Evolutionary conservation across 164 flowering plant genomes (phyloP).

Genomic region (Nelumbo lutea): DNA sequence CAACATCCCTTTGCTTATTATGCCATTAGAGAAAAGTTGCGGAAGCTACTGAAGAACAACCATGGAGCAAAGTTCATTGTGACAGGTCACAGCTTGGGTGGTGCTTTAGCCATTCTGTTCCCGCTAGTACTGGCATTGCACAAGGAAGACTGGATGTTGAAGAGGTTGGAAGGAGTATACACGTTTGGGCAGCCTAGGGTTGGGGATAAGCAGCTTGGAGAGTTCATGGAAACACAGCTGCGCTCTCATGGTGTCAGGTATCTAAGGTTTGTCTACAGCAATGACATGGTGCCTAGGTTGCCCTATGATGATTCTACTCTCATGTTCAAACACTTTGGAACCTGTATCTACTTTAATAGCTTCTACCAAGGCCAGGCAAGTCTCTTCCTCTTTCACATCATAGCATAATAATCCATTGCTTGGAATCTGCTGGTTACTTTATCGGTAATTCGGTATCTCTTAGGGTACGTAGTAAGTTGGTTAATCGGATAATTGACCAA

Average conservation of each 20-base stretch:
- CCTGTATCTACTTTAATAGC: constrained; percentile 59
- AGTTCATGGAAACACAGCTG: constrained; percentile 45
- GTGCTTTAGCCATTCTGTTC: constrained; percentile 68
- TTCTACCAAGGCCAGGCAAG: constrained; percentile 58
- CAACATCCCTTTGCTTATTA: constrained; percentile 45
- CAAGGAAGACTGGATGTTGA: constrained; percentile 49
- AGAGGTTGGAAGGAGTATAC: constrained; percentile 63
- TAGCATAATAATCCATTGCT: neutral
- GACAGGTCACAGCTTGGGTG: constrained; percentile 92
- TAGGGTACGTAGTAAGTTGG: no score
- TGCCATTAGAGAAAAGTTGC: constrained; percentile 45
- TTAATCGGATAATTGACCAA: no score
- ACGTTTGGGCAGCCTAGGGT: constrained; percentile 91
- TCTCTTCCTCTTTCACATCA: constrained; percentile 8
- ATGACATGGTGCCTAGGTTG: constrained; percentile 77
- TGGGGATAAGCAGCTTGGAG: constrained; percentile 56
- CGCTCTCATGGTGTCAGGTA: constrained; percentile 38
- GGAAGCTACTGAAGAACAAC: constrained; percentile 27
- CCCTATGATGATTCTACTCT: constrained; percentile 57
- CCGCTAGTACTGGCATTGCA: constrained; percentile 43
- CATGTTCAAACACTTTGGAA: constrained; percentile 68
- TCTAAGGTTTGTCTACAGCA: constrained; percentile 58
- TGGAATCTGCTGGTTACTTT: no score
- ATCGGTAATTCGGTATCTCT: no score
- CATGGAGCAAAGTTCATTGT: constrained; percentile 43